phyloP scores from a whole-genome alignment of 768 basidiomycete genomes.

The Trametes cingulata region DNA sequence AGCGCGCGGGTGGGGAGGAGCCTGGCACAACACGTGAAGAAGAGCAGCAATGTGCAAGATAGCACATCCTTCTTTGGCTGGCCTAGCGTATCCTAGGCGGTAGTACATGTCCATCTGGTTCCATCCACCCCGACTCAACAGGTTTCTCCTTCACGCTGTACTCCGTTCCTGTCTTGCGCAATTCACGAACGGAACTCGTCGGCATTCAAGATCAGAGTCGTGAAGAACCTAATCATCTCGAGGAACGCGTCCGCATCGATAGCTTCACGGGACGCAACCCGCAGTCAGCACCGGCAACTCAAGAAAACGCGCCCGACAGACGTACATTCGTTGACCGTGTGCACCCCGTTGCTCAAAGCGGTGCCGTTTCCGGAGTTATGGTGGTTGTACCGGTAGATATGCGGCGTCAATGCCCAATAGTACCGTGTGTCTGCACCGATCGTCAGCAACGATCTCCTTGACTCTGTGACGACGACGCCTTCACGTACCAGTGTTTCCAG shows the following conservation, averaged over 20 bases:
- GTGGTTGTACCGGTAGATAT: conserved; percentile 49
- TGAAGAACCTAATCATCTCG: conserved; percentile 46
- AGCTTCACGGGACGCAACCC: conserved; percentile 17
- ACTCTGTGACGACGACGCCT: too few species aligned
- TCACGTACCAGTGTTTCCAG: conserved; percentile 38
- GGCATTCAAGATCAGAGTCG: conserved; percentile 45
- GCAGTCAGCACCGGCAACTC: background rate
- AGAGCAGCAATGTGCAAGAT: too few species aligned
- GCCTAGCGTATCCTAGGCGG: too few species aligned
- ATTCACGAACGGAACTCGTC: conserved; percentile 36
- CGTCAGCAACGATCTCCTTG: background rate
- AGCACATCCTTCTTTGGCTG: too few species aligned
- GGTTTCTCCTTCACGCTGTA: too few species aligned
- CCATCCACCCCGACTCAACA: too few species aligned
- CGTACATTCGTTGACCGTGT: conserved; percentile 36
- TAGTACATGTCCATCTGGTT: too few species aligned
- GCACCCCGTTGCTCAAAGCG: conserved; percentile 26
- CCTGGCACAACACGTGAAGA: too few species aligned
- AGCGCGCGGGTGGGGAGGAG: too few species aligned
- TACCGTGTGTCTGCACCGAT: conserved; percentile 40
- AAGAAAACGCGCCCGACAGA: background rate
- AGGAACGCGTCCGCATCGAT: conserved; percentile 36
- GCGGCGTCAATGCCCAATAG: conserved; percentile 47
- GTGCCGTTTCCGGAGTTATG: conserved; percentile 23
- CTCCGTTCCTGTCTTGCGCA: background rate